Evolutionary conservation across 2,329 filamentous ascomycete species (phyloP).

Genomic region (Fusarium clavum): DNA sequence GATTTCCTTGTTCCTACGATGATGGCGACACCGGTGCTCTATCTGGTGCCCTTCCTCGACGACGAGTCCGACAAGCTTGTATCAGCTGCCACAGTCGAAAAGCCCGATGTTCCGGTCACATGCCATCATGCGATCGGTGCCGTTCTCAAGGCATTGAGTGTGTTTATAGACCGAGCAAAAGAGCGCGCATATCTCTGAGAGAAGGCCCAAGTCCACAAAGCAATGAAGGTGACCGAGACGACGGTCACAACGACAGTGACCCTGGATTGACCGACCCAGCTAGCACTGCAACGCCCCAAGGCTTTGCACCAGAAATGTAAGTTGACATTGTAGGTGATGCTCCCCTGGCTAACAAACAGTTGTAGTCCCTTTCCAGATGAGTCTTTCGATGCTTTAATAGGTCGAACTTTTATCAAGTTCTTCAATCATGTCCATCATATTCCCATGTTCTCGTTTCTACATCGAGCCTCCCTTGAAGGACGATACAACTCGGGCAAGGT

Average conservation of each 20-base stretch:
- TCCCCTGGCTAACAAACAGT: constrained; percentile 36
- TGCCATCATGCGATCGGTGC: constrained; percentile 64
- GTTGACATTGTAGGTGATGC: constrained; percentile 15
- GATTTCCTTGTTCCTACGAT: constrained; percentile 68
- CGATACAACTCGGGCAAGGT: constrained; percentile 68
- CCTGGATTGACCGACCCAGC: constrained; percentile 50
- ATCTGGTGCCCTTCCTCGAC: constrained; percentile 60
- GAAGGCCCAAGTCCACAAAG: constrained; percentile 50
- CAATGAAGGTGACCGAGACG: constrained; percentile 52
- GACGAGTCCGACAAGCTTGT: constrained; percentile 68
- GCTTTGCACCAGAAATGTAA: constrained; percentile 52
- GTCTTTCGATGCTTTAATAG: constrained; percentile 61
- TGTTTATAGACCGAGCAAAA: constrained; percentile 64
- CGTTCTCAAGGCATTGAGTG: constrained; percentile 66
- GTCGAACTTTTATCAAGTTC: constrained; percentile 66
- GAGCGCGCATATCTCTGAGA: constrained; percentile 47
- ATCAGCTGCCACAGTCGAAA: constrained; percentile 69
- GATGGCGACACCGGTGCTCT: constrained; percentile 58
- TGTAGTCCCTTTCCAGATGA: constrained; percentile 54
- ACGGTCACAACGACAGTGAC: constrained; percentile 52
- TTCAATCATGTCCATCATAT: constrained; percentile 70
- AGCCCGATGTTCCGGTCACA: constrained; percentile 68
- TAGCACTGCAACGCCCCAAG: constrained; percentile 51
- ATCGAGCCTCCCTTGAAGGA: constrained; percentile 70
- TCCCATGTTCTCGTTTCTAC: constrained; percentile 68